A percentile compares a stretch with the other conserved stretches of the same genome.
These are phyloP conservation scores for Hibiscus tridactylites DNA, from an alignment of 345 rosid genomes.

Conservation along the genomic window DNA sequence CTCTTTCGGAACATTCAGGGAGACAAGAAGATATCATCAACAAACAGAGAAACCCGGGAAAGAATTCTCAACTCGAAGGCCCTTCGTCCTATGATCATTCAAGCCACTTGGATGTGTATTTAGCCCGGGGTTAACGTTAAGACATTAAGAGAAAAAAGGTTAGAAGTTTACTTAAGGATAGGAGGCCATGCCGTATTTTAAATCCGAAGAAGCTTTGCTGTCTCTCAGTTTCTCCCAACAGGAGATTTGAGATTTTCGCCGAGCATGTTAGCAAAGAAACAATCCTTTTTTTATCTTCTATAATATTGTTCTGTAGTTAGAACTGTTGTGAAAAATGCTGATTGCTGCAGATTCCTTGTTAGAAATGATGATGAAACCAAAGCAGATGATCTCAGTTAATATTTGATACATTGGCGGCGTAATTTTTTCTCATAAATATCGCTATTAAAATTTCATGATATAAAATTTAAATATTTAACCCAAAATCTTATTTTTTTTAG, in stretches of 20 bases:
- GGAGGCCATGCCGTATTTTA: background rate
- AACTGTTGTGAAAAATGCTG: background rate
- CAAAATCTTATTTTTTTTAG: no score
- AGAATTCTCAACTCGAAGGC: constrained; percentile 23
- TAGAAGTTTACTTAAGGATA: background rate
- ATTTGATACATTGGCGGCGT: no score
- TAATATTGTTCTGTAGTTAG: background rate
- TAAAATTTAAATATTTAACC: no score
- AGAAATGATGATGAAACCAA: background rate
- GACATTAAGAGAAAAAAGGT: background rate
- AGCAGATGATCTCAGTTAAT: background rate
- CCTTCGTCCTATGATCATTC: constrained; percentile 27
- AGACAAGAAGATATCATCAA: constrained; percentile 31
- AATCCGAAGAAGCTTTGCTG: background rate
- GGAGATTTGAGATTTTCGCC: background rate
- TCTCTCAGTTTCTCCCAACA: background rate
- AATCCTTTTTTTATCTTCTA: background rate
- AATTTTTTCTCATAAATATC: no score
- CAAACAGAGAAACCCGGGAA: constrained; percentile 24
- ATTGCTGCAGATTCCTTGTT: background rate
- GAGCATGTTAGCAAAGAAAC: background rate
- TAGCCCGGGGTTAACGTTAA: constrained; percentile 60
- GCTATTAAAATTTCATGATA: no score
- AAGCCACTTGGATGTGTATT: constrained; percentile 61
- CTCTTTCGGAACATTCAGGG: constrained; percentile 29